A percentile compares a stretch with the other conserved stretches of the same genome.
phyloP scores from a whole-genome alignment of 108 stramenopile genomes.

The Skeletonema menzelii region DNA sequence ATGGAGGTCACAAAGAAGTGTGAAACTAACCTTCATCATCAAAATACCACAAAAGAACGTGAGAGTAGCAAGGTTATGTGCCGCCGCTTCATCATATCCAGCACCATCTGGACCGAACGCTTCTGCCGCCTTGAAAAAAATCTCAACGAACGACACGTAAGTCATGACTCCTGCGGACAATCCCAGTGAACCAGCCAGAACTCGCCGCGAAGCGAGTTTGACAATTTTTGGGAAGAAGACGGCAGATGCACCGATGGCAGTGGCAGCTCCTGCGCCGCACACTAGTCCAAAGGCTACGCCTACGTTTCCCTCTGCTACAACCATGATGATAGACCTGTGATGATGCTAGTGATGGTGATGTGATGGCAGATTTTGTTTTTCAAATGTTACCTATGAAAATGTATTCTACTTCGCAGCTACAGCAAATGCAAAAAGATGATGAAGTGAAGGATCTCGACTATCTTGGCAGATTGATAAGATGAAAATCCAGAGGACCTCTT shows the following conservation, averaged over 20 bases:
- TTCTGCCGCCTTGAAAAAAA: conserved; percentile 60
- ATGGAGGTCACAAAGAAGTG: neutral
- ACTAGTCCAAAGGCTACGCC: conserved; percentile 53
- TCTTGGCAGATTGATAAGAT: too few species aligned
- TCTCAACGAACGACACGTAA: conserved; percentile 81
- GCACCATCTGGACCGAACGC: conserved; percentile 39
- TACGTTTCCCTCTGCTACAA: conserved; percentile 28
- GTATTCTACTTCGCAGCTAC: too few species aligned
- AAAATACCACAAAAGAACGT: conserved; percentile 70
- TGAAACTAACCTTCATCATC: conserved; percentile 49
- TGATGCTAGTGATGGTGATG: neutral
- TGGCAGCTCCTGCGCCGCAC: conserved; percentile 51
- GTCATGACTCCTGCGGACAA: conserved; percentile 84
- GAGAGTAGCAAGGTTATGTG: conserved; percentile 59
- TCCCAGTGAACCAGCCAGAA: conserved; percentile 69
- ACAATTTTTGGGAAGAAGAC: conserved; percentile 68
- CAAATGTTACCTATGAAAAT: too few species aligned
- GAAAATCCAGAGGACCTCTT: too few species aligned
- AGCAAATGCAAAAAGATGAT: too few species aligned
- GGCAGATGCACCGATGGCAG: conserved; percentile 62
- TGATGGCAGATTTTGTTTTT: too few species aligned
- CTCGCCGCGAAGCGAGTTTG: conserved; percentile 46
- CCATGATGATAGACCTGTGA: too few species aligned
- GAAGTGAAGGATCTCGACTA: too few species aligned
- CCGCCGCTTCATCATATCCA: conserved; percentile 12